phyloP scores from a whole-genome alignment of 768 basidiomycete genomes.

The Xerocomellus dryophilus region DNA sequence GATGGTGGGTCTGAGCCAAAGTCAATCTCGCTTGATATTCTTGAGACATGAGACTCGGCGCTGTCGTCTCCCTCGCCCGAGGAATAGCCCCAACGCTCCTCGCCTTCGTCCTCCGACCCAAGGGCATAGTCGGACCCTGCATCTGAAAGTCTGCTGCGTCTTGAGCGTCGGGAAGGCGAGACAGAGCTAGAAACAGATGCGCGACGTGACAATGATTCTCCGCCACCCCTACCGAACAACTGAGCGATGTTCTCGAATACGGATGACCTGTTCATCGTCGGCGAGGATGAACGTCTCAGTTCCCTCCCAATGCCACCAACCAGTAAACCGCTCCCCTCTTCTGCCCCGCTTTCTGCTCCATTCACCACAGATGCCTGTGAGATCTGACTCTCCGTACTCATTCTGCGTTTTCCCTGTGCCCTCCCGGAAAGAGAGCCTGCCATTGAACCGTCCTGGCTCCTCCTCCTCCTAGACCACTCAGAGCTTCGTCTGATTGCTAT shows the following conservation, averaged over 20 bases:
- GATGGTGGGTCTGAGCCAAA: slow-evolving; percentile 73
- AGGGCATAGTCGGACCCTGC: slow-evolving; percentile 58
- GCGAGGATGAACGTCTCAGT: slow-evolving; percentile 35
- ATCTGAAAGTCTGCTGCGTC: slow-evolving; percentile 51
- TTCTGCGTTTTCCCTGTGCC: slow-evolving; percentile 38
- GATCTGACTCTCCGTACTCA: slow-evolving; percentile 40
- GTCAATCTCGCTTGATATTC: slow-evolving; percentile 53
- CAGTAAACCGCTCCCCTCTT: slow-evolving; percentile 35
- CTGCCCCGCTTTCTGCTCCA: slow-evolving; percentile 36
- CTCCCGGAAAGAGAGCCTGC: slow-evolving; percentile 29
- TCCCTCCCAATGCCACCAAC: slow-evolving; percentile 30
- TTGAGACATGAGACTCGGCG: slow-evolving; percentile 25
- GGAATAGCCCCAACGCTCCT: slow-evolving; percentile 91
- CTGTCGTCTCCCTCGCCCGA: slow-evolving; percentile 75
- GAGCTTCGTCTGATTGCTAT: slow-evolving; percentile 49
- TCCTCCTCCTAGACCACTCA: slow-evolving; percentile 46
- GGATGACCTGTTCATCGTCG: slow-evolving; percentile 37
- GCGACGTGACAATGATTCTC: slow-evolving; percentile 44
- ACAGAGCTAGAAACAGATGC: slow-evolving; percentile 55
- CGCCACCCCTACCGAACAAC: slow-evolving; percentile 55
- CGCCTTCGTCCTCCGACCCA: slow-evolving; percentile 53
- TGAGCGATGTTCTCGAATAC: slow-evolving; percentile 66
- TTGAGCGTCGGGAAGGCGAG: slow-evolving; percentile 48
- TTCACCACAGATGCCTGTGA: slow-evolving; percentile 42
- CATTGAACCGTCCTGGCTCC: slow-evolving; percentile 43